A percentile compares a stretch with the other conserved stretches of the same genome.
phyloP scores from a whole-genome alignment of 345 rosid species.

The Sonneratia caseolaris region DNA sequence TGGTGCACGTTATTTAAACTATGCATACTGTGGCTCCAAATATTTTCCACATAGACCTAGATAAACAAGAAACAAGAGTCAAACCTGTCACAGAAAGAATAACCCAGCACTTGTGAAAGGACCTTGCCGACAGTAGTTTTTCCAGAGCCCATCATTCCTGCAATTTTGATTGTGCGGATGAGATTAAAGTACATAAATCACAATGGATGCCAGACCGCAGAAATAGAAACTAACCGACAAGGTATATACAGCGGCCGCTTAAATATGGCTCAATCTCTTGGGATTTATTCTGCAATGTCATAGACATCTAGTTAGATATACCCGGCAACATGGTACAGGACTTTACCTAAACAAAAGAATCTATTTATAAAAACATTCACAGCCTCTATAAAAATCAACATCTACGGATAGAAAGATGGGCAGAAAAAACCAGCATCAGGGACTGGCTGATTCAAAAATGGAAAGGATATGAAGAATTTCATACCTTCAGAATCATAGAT shows the following conservation, averaged over 20 bases:
- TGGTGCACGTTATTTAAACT: neutral
- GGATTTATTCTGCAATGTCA: conserved; percentile 60
- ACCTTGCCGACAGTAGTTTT: conserved; percentile 88
- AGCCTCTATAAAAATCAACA: neutral
- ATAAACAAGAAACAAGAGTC: conserved; percentile 12
- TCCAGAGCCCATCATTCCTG: conserved; percentile 99
- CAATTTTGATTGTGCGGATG: conserved; percentile 10
- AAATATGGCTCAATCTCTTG: conserved; percentile 64
- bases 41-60: neutral
- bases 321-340: conserved; percentile 12
- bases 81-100: conserved; percentile 79
- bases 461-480: neutral
- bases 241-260: conserved; percentile 70
- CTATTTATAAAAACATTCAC: neutral
- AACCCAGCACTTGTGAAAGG: conserved; percentile 57
- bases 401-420: neutral
- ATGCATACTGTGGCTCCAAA: neutral
- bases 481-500: conserved; percentile 53
- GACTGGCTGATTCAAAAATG: neutral
- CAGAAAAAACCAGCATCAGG: neutral
- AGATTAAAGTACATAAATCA: neutral
- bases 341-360: neutral
- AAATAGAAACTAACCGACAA: conserved; percentile 69
- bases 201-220: conserved; percentile 3
- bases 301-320: conserved; percentile 13